Base-by-base conservation (phyloP, 2,329 filamentous ascomycete species). In the Aspergillus unguis region DNA sequence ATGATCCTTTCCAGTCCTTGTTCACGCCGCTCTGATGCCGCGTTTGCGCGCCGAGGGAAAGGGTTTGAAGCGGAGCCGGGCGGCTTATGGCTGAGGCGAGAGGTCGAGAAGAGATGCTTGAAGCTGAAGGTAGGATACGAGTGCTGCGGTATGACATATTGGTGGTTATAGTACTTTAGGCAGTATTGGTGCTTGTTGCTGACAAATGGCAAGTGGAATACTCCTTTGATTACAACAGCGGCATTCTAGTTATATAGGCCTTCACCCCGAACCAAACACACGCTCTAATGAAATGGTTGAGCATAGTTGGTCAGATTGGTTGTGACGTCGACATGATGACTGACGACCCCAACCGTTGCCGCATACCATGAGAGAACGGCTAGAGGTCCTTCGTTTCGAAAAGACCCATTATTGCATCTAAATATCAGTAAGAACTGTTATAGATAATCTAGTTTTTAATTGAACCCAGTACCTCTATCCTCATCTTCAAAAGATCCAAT, bases 1-100 rank as follows among this genome's bases (percentile, higher is more conserved):
- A 56, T 8, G 65, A 58, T 10, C 74, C 73, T 29, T 62, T 62
- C 72, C 71, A 75, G 27, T 63, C 60, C 26, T 66, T 60, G 10
- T 53, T 51, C 10, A 63, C 40, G 25, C 56, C 57, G 40, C 64
- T 58, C 17, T 63, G 45, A 7, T 56, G 49, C 11, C 58, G 62
- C 17, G 36, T 48, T 28, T 58, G 62, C 37, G 57, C 44, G 25
- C 47, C 47, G 31, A 32, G 38, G 7, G 56, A 54, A 4, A 48
- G 49, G 17, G 17, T 17, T 17, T 17, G 17, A 26, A 58, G 37
- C 4, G 43, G 50, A 45, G 54, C 38, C 23, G 60, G 50, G 35
- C 56, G 58, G 37, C 57, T 46, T 26, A 58, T 44, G 6, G 58
- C 58, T 35, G 55, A 60, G 37, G 61, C 43, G 10, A 58, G 56